Conservation (phyloP, 768 basidiomycete species). For the Boletus bicolor region DNA sequence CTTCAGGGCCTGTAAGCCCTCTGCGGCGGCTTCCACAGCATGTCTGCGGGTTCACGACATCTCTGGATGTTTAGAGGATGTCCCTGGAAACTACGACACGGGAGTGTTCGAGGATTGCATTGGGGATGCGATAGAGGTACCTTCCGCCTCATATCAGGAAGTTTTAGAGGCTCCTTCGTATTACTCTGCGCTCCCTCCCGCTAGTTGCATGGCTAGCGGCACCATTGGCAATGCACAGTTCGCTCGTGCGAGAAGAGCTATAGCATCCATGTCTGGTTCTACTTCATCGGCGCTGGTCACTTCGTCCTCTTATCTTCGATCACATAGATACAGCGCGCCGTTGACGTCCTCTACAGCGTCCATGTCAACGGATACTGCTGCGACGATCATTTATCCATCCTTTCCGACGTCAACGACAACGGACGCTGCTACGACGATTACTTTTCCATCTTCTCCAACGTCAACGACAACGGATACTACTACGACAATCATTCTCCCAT, state of each 20-base stretch:
- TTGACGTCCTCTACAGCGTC: neutral
- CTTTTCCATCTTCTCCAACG: constrained; percentile 6
- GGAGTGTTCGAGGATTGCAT: constrained; percentile 50
- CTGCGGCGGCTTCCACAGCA: constrained; percentile 43
- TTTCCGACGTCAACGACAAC: constrained; percentile 1
- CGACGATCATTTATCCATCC: constrained; percentile 9
- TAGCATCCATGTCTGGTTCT: constrained; percentile 12
- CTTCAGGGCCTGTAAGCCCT: constrained; percentile 65
- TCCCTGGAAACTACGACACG: constrained; percentile 48
- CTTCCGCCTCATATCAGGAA: constrained; percentile 67
- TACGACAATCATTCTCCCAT: constrained; percentile 10
- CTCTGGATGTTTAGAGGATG: constrained; percentile 63
- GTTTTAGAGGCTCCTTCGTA: constrained; percentile 51
- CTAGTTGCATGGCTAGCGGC: constrained; percentile 50
- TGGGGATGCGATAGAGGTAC: constrained; percentile 50
- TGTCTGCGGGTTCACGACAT: constrained; percentile 61
- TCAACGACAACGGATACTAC: neutral
- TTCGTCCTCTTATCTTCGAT: neutral
- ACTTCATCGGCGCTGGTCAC: neutral
- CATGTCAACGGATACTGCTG: neutral
- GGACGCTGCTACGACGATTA: constrained; percentile 4
- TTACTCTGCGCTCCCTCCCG: constrained; percentile 57
- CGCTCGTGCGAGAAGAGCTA: constrained; percentile 30
- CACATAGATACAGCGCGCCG: neutral
- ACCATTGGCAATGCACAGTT: constrained; percentile 48